Percentiles rank a stretch among this genome's conserved stretches.
Evolutionary conservation across 208 protist species (phyloP).

Genomic region (Leishmania braziliensis): DNA sequence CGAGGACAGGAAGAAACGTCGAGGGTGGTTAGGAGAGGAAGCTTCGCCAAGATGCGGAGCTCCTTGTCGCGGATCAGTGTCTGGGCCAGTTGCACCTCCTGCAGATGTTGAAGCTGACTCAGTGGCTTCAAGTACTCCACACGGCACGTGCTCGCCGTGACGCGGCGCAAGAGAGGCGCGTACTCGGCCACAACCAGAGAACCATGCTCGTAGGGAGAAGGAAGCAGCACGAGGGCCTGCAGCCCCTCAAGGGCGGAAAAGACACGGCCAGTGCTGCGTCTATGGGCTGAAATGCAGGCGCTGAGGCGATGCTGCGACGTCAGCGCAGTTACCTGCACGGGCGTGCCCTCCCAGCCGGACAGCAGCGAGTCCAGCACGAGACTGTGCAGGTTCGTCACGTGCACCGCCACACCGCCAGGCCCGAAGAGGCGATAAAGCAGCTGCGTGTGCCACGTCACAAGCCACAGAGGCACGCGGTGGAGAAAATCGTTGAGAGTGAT

Average conservation of each 20-base stretch:
- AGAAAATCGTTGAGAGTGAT: conserved; percentile 20
- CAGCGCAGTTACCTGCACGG: conserved; percentile 16
- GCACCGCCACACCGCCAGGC: conserved; percentile 4
- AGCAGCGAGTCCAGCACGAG: conserved; percentile 16
- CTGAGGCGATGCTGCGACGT: conserved; percentile 19
- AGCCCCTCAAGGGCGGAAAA: conserved; percentile 16
- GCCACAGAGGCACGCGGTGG: conserved; percentile 17
- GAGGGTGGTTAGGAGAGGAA: conserved; percentile 39
- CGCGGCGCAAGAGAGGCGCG: conserved; percentile 25
- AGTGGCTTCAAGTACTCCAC: conserved; percentile 42
- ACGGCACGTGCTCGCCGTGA: conserved; percentile 24
- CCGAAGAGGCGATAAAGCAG: conserved; percentile 32
- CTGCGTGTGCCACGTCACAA: conserved; percentile 26
- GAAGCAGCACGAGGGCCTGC: conserved; percentile 29
- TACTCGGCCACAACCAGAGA: conserved; percentile 35
- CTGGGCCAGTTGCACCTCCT: conserved; percentile 30
- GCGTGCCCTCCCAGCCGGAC: conserved; percentile 22
- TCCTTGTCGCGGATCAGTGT: conserved; percentile 48
- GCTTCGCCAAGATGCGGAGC: conserved; percentile 35
- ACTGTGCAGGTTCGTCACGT: conserved; percentile 18
- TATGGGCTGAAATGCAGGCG: conserved; percentile 11
- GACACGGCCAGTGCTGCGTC: conserved; percentile 11
- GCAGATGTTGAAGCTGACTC: conserved; percentile 25
- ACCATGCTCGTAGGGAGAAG: conserved; percentile 16
- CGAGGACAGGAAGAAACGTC: conserved; percentile 40